phyloP scores from a whole-genome alignment of 495 filamentous ascomycete genomes.

The Penicillium cataractarum region DNA sequence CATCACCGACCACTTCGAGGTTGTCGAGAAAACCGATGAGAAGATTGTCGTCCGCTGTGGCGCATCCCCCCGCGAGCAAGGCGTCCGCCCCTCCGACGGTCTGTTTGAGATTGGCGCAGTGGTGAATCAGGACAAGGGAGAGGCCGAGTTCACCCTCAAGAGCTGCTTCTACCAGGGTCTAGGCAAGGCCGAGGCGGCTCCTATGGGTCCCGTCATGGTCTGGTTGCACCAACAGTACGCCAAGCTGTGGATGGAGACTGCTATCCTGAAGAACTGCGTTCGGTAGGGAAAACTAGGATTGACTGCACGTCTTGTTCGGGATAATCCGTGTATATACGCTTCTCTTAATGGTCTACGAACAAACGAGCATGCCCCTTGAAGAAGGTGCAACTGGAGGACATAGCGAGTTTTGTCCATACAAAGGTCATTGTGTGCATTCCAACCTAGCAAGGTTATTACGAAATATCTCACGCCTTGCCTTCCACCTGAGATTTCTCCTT shows the following conservation, averaged over 20 bases:
- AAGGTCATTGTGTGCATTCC: not conserved
- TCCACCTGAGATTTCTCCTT: slow-evolving; percentile 12
- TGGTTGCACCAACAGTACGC: slow-evolving; percentile 67
- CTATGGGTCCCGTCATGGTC: slow-evolving; percentile 59
- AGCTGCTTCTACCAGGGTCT: slow-evolving; percentile 64
- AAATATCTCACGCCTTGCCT: slow-evolving; percentile 6
- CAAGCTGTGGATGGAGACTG: slow-evolving; percentile 64
- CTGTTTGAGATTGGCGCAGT: slow-evolving; percentile 69
- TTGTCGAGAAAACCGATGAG: slow-evolving; percentile 64
- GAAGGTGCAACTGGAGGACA: too few species aligned
- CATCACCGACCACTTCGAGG: slow-evolving; percentile 79
- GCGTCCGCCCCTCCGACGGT: slow-evolving; percentile 64
- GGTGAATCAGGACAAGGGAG: slow-evolving; percentile 59
- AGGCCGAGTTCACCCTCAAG: slow-evolving; percentile 69
- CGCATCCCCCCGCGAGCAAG: slow-evolving; percentile 61
- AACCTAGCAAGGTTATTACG: not conserved
- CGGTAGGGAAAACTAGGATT: not conserved
- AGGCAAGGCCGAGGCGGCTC: slow-evolving; percentile 45
- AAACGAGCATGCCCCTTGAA: not conserved
- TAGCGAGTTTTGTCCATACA: too few species aligned
- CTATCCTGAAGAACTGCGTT: slow-evolving; percentile 37
- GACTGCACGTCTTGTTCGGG: not conserved
- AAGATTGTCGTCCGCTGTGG: slow-evolving; percentile 54
- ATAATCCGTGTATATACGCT: slow-evolving; percentile 24
- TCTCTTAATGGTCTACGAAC: slow-evolving; percentile 15